phyloP scores from a whole-genome alignment of 129 eudicot genomes.

The Smallanthus sonchifolius region DNA sequence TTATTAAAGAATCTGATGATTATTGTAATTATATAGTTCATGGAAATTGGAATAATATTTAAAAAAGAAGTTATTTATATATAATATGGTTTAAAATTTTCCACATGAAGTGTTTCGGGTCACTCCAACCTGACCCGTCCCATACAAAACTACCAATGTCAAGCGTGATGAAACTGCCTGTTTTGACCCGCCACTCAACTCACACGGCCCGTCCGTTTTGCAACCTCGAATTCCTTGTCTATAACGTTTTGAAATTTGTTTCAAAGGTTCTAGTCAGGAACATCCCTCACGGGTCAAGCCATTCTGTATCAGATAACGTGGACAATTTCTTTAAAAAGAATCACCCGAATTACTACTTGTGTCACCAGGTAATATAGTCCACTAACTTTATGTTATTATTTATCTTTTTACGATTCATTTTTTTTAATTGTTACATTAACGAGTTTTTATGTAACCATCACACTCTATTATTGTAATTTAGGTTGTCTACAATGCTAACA shows the following conservation, averaged over 20 bases:
- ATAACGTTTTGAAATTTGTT: background rate
- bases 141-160: background rate
- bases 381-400: background rate
- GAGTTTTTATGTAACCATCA: background rate
- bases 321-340: conserved; percentile 69
- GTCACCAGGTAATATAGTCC: conserved; percentile 69
- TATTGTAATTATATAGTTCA: background rate
- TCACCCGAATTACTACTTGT: conserved; percentile 80
- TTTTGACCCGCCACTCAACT: background rate
- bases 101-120: background rate
- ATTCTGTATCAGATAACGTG: conserved; percentile 72
- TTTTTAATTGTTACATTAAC: background rate
- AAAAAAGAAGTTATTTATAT: background rate
- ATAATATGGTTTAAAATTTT: background rate
- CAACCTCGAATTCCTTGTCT: background rate
- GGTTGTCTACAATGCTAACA: conserved; percentile 95
- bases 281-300: conserved; percentile 65
- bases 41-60: background rate
- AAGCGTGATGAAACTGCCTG: background rate
- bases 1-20: background rate
- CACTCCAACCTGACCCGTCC: background rate
- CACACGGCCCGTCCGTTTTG: background rate
- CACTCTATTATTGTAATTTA: conserved; percentile 26
- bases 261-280: conserved; percentile 79
- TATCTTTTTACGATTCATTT: background rate